These are phyloP conservation scores for Groenewaldozyma auringiensis DNA, from an alignment of 1,139 yeast species.

Conservation along the genomic window DNA sequence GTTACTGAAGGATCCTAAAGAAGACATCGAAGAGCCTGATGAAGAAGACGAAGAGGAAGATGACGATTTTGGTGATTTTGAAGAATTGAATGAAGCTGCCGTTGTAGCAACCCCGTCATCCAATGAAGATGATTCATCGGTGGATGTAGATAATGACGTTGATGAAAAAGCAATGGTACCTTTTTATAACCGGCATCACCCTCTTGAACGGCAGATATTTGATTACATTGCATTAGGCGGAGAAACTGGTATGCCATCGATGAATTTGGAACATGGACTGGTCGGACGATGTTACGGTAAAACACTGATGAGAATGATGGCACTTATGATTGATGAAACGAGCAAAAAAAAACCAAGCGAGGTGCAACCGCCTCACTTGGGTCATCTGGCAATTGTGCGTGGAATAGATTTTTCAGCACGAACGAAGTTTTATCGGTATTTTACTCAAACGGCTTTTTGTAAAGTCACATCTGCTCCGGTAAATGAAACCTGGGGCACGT, in stretches of 20 bases:
- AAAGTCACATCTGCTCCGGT: slow-evolving; percentile 23
- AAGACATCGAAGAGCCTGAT: slow-evolving; percentile 25
- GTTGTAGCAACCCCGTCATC: slow-evolving; percentile 8
- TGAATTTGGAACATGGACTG: slow-evolving; percentile 41
- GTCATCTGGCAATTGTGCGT: slow-evolving; percentile 43
- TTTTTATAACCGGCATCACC: slow-evolving; percentile 47
- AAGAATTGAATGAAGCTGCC: slow-evolving; percentile 20
- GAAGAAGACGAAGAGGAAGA: slow-evolving; percentile 28
- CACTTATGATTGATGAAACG: slow-evolving; percentile 33
- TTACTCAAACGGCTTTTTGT: slow-evolving; percentile 40
- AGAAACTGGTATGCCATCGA: slow-evolving; percentile 48
- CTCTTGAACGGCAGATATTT: slow-evolving; percentile 55
- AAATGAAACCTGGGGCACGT: slow-evolving; percentile 27
- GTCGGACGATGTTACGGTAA: slow-evolving; percentile 50
- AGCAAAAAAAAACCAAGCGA: slow-evolving; percentile 22
- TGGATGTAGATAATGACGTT: slow-evolving; percentile 4
- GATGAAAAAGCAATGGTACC: slow-evolving; percentile 7
- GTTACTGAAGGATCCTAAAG: slow-evolving; percentile 44
- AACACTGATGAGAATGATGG: slow-evolving; percentile 45
- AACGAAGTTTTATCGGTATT: slow-evolving; percentile 62
- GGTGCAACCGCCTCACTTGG: slow-evolving; percentile 26
- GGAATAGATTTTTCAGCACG: slow-evolving; percentile 71
- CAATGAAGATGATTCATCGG: slow-evolving; percentile 5
- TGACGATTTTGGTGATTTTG: slow-evolving; percentile 23
- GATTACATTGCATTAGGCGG: slow-evolving; percentile 39